Evolutionary conservation across 768 basidiomycete species (phyloP).

Genomic region (Scleroderma bovista): DNA sequence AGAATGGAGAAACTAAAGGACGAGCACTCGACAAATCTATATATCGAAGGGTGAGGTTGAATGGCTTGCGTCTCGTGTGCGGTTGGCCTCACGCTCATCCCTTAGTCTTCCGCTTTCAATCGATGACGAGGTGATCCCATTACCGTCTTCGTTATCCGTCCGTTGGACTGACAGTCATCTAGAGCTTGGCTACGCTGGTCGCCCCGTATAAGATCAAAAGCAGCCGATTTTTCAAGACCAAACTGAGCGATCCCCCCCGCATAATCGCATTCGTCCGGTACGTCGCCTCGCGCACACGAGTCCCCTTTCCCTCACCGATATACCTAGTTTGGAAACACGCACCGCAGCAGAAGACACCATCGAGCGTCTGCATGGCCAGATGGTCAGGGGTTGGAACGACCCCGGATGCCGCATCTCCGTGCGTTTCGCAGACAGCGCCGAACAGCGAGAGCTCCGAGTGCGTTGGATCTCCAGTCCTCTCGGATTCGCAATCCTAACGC

Average conservation of each 20-base stretch:
- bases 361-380: constrained; percentile 70
- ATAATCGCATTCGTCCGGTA: constrained; percentile 82
- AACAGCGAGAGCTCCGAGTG: constrained; percentile 73
- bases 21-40: constrained; percentile 64
- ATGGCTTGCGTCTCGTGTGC: no score
- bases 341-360: constrained; percentile 70
- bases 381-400: constrained; percentile 78
- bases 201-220: constrained; percentile 67
- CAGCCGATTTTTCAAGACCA: constrained; percentile 75
- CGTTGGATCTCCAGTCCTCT: constrained; percentile 19
- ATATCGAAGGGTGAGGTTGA: constrained; percentile 75
- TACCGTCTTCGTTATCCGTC: background rate
- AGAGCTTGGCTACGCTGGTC: constrained; percentile 65
- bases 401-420: constrained; percentile 73
- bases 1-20: constrained; percentile 75
- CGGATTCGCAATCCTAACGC: constrained; percentile 1
- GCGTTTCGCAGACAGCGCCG: constrained; percentile 71
- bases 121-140: constrained; percentile 49
- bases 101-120: constrained; percentile 69
- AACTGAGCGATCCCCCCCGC: constrained; percentile 69
- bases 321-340: constrained; percentile 61
- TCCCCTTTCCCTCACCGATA: background rate
- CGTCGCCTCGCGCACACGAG: constrained; percentile 10
- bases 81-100: no score
- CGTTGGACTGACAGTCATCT: background rate